Evolutionary conservation across 225 moss, liverwort and hornwort species (phyloP).

Genomic region (Ulota crispa): DNA sequence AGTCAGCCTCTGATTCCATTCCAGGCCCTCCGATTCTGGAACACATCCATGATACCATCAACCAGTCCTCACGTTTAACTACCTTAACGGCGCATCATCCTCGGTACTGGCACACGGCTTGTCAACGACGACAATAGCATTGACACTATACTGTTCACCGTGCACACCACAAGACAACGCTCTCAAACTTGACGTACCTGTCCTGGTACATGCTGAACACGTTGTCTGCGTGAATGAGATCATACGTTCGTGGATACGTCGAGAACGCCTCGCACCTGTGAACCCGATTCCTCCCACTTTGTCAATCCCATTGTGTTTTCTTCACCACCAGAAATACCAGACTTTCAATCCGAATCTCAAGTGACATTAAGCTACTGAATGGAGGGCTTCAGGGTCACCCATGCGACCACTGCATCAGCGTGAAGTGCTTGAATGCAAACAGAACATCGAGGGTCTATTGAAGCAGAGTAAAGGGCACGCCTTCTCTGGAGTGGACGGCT

Average conservation of each 20-base stretch:
- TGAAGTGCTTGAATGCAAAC: neutral
- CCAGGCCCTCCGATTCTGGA: neutral
- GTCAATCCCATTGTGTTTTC: neutral
- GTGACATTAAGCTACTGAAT: neutral
- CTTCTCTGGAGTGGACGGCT: neutral
- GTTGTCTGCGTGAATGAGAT: conserved; percentile 74
- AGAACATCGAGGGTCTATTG: neutral
- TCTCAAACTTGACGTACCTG: conserved; percentile 44
- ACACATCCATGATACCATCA: neutral
- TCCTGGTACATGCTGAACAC: conserved; percentile 98
- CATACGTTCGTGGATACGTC: conserved; percentile 92
- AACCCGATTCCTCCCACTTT: neutral
- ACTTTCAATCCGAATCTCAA: neutral
- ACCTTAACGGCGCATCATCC: neutral
- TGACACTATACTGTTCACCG: neutral
- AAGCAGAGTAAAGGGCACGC: neutral
- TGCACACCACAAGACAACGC: neutral
- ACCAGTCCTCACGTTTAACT: neutral
- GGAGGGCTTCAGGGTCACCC: neutral
- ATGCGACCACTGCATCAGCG: neutral
- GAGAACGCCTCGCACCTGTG: conserved; percentile 93
- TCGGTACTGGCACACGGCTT: too few species aligned
- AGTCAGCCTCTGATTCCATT: neutral
- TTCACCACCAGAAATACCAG: neutral
- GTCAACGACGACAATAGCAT: neutral